A percentile compares a stretch with the other conserved stretches of the same genome.
phyloP scores from a whole-genome alignment of 345 rosid species.

The Cochlearia excelsa region DNA sequence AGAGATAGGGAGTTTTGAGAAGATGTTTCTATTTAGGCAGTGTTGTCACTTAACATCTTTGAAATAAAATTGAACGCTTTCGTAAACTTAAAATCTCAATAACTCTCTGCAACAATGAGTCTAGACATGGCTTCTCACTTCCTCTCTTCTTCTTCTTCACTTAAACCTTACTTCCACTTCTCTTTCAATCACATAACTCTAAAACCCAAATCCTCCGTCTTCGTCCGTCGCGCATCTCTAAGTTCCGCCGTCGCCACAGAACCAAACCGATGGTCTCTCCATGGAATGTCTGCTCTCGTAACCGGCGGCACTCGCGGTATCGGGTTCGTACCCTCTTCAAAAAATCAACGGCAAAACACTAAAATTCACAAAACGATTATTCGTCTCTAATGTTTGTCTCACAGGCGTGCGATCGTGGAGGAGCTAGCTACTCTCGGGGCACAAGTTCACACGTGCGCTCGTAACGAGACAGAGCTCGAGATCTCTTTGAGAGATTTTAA shows the following conservation, averaged over 20 bases:
- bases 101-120: neutral
- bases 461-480: slow-evolving; percentile 50
- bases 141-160: slow-evolving; percentile 23
- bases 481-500: slow-evolving; percentile 50
- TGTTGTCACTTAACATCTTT: too few relatives aligned
- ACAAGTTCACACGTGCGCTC: slow-evolving; percentile 63
- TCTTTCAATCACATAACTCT: slow-evolving; percentile 7
- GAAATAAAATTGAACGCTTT: too few relatives aligned
- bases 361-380: too few relatives aligned
- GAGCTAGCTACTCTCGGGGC: slow-evolving; percentile 71
- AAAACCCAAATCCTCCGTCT: slow-evolving; percentile 10
- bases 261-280: slow-evolving; percentile 49
- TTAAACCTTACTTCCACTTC: slow-evolving; percentile 7
- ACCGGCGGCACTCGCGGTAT: slow-evolving; percentile 74
- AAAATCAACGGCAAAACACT: too few relatives aligned
- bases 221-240: slow-evolving; percentile 10
- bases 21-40: too few relatives aligned
- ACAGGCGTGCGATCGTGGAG: slow-evolving; percentile 71
- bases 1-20: too few relatives aligned
- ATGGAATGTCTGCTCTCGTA: slow-evolving; percentile 50
- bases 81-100: neutral
- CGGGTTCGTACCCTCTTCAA: slow-evolving; percentile 40
- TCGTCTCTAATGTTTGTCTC: neutral
- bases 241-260: neutral
- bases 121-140: slow-evolving; percentile 20